Evolutionary conservation across 1,284 basidiomycete species (phyloP).

Genomic region (Cryptococcus sp.): DNA sequence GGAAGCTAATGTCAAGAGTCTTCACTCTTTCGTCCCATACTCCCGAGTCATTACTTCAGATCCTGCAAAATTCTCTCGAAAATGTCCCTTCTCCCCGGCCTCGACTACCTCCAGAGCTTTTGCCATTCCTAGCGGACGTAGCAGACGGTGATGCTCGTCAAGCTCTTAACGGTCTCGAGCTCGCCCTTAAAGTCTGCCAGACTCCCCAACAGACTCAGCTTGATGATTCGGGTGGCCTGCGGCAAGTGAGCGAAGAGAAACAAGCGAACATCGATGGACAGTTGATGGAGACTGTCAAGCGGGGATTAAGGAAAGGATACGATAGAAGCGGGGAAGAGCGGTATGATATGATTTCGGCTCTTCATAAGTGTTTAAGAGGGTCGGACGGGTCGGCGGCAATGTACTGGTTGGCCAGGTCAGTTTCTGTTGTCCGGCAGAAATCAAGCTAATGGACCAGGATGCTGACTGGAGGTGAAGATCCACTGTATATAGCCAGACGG

Average conservation of each 20-base stretch:
- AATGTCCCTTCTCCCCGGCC: constrained; percentile 41
- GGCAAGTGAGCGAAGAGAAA: constrained; percentile 6
- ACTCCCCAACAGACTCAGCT: constrained; percentile 13
- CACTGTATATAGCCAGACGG: constrained; percentile 74
- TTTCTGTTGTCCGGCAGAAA: background rate
- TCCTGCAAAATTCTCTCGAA: constrained; percentile 39
- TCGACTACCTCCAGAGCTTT: constrained; percentile 51
- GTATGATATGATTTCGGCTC: constrained; percentile 82
- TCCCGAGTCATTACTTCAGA: constrained; percentile 35
- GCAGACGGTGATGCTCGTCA: constrained; percentile 52
- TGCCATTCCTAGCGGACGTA: constrained; percentile 49
- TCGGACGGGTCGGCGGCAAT: constrained; percentile 73
- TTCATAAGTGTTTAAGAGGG: constrained; percentile 82
- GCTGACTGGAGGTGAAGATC: constrained; percentile 81
- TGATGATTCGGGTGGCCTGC: background rate
- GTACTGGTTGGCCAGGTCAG: constrained; percentile 73
- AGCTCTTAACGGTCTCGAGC: constrained; percentile 50
- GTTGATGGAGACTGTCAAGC: constrained; percentile 47
- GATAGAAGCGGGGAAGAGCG: constrained; percentile 70
- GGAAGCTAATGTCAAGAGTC: constrained; percentile 21
- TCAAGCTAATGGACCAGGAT: constrained; percentile 51
- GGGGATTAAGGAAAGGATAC: constrained; percentile 53
- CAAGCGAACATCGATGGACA: constrained; percentile 32
- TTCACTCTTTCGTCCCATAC: constrained; percentile 41
- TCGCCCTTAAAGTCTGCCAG: constrained; percentile 46